Evolutionary conservation across 257 asterid species (phyloP), one percentile per base, ranked within the genome.

Genomic region (Coffea eugenioides): DNA sequence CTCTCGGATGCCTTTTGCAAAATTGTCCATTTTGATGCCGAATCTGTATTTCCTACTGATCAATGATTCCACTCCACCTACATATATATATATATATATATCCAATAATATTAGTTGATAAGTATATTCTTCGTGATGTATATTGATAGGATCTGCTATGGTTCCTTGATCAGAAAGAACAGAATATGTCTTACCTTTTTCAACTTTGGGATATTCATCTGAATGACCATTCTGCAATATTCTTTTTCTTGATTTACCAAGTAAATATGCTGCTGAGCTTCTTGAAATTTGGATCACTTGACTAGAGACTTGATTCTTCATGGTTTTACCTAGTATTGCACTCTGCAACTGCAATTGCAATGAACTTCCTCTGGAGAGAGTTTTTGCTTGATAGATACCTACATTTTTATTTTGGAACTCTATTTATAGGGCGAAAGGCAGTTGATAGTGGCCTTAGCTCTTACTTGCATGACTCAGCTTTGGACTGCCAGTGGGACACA

Each of bases 181-280:
- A 57, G 64, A 20, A 57, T 2, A 57, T 59, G 10, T 59, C 27
- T 20, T 23, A 59, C 66, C 10, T 11, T 70, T 27, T 43, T 31
- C 11, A 70, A n/a, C 14, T 69, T 78, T 41, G 23, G 48, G 54
- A 25, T 8, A 69, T 79, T 51, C 72, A 57, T 51, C 14, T 71
- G 77, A 7, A n/a, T 48, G 20, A 71, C 34, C 34, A 39, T 39
- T 39, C 10, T 46, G 0, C 62, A 46, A 45, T 25, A 62, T 10
- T 34, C 27, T 72, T 71, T 61, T 79, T 9, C 54, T 70, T 45
- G 43, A 48, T 61, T 43, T 34, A 20, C 62, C 73, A 61, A 46
- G 8, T 31, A 54, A 79, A 64, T 54, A 46, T 8, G 59, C 15
- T 45, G 77, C 59, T 79, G 82, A 43, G 51, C 61, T 69, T 25